Evolutionary conservation across 768 basidiomycete species (phyloP), one percentile per base, ranked within the genome.

Genomic region (Pulveroboletus ravenelii): DNA sequence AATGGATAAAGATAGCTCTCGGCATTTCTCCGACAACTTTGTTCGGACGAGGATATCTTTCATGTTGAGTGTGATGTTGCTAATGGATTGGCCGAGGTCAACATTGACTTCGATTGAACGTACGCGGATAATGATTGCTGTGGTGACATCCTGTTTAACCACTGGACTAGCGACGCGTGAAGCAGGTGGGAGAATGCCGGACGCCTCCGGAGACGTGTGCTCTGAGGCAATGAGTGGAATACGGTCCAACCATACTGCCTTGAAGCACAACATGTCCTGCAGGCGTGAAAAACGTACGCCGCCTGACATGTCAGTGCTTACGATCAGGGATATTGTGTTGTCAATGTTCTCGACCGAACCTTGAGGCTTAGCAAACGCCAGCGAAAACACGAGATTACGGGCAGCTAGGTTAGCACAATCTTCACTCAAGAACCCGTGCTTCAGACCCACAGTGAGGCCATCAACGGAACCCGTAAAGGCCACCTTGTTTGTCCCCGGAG

Each of bases 221-320:
- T 69, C 75, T 35, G 73, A 66, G 17, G 81, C 79, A 60, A 93
- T 79, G 8, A 88, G 71, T 0, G 91, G 89, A 25, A 94, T 89
- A 34, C 83, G 82, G 61, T 94, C 92, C 41, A 95, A 66, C 91
- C 93, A 95, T 12, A 95, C 90, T 6, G 93, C 92, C 66, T 94
- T 94, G 78, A 95, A 92, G 66, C 90, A 93, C 17, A 97, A 75
- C 47, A 94, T 83, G 62, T 96, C 93, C 67, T 94, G 93, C 27
- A 96, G 69, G 12, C 93, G 82, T 5, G 89, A 89, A 61, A 97
- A 86, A 18, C 85, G 81, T 36, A 94, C 78, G 6, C 77, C 83
- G 0, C 87, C 89, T 4, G 84, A 74, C 47, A 97, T 79, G 62
- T 91, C 87, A 0, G 93, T 93, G 62, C 92, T 90, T n/a, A 93